Evolutionary conservation across 805 yeast genomes (phyloP), one percentile per base, ranked within the genome.

Genomic region (Tetrapisispora pingtungensis): DNA sequence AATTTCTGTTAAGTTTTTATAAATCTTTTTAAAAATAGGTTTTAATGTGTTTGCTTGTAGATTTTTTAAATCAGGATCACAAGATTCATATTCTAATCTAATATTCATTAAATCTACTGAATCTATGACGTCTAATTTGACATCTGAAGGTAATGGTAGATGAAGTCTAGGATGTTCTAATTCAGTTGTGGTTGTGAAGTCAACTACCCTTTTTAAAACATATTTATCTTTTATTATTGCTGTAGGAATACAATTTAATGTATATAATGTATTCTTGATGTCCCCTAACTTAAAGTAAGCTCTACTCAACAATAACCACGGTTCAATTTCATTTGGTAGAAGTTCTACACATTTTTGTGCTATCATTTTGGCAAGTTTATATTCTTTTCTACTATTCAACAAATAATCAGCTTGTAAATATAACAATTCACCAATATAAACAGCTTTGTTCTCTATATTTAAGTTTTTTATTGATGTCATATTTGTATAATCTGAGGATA

Each of bases 161-260:
- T 83, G 90, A 50, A 83, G 63, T 28, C 40, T 37, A 4, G 40
- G 40, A 10, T 17, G 12, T 17, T 7, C 15, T 12, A 7, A 17
- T 37, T 51, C 49, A 13, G 43, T 40, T 17, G 51, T 53, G 10
- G 52, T 42, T 13, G 52, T 49, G 28, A 50, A 71, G 26, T 75
- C 72, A 12, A 74, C 73, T 13, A 79, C 69, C 53, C 89, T 67
- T 56, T 72, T 75, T 52, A 81, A 69, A 24, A 71, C 68, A 57
- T 69, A 81, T 46, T 73, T 73, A 52, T 83, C 89, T 76, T 79
- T 56, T 77, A 80, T 10, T 13, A 81, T 74, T 2, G 63, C 52
- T 84, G 83, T 81, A 20, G 90, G 90, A 55, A 87, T 81, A 24
- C 88, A 77, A 54, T 83, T 83, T 49, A 83, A 68, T 1, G 87